Percentiles rank a stretch among this genome's conserved stretches.
These are phyloP conservation scores for Umbelopsis vinacea DNA, from an alignment of 192 early-diverging fungal species.

Conservation along the genomic window DNA sequence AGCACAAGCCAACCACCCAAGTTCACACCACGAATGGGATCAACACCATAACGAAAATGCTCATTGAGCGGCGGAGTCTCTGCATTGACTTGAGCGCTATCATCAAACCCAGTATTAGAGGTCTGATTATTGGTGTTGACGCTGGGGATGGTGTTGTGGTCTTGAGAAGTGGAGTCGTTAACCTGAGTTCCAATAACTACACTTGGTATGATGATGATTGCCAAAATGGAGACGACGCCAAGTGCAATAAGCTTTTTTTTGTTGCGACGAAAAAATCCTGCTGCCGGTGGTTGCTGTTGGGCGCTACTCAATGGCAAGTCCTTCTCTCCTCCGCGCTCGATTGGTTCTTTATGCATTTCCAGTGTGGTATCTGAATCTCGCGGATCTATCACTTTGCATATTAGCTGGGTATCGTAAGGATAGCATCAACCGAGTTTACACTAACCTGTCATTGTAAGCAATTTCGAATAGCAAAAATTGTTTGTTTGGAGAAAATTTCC, in stretches of 20 bases:
- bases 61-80: slow-evolving; percentile 48
- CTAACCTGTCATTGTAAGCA: slow-evolving; percentile 4
- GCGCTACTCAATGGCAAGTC: background rate
- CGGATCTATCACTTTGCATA: background rate
- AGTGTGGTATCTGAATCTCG: slow-evolving; percentile 7
- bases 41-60: slow-evolving; percentile 42
- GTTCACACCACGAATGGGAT: slow-evolving; percentile 68
- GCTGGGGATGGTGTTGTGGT: background rate
- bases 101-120: slow-evolving; percentile 22
- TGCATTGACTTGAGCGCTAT: slow-evolving; percentile 31
- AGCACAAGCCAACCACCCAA: slow-evolving; percentile 74
- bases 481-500: background rate
- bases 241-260: background rate
- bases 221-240: background rate
- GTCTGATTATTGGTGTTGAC: background rate
- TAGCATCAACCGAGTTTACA: background rate
- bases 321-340: background rate
- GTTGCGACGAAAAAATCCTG: background rate
- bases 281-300: background rate
- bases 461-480: background rate
- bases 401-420: background rate
- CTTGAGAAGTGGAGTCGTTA: background rate
- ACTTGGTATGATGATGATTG: slow-evolving; percentile 13
- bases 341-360: background rate
- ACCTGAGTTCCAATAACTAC: background rate